A percentile compares a stretch with the other conserved stretches of the same genome.
Evolutionary conservation across 352 stramenopile species (phyloP).

Genomic region (Blastocystis sp.): DNA sequence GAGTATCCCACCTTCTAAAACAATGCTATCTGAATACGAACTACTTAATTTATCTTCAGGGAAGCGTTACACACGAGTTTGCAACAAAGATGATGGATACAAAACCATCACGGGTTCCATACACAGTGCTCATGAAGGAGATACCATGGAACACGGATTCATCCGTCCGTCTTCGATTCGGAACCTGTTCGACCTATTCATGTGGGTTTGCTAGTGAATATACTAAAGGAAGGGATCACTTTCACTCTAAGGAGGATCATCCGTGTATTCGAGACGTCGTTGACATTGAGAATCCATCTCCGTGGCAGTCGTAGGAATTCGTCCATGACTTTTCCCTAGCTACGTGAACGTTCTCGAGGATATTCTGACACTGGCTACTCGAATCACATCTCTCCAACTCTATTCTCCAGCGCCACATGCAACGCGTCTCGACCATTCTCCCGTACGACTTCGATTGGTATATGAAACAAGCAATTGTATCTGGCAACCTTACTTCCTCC

Average conservation of each 20-base stretch:
- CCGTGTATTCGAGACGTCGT: not conserved
- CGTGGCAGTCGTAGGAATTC: not conserved
- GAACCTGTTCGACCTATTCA: constrained; percentile 19
- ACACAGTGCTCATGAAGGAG: not conserved
- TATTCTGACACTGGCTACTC: constrained; percentile 1
- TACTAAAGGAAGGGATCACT: constrained; percentile 1
- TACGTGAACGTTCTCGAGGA: constrained; percentile 25
- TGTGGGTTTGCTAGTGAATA: not conserved
- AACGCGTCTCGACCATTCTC: not conserved
- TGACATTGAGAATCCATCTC: not conserved
- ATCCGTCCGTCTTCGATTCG: not conserved
- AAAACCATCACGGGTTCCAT: not conserved
- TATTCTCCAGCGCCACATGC: not conserved
- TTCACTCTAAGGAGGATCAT: not conserved
- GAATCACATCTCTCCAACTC: constrained; percentile 9
- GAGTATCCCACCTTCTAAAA: not conserved
- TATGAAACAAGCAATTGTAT: constrained; percentile 14
- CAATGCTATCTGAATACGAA: constrained; percentile 49
- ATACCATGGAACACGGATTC: not conserved
- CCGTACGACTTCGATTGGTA: not conserved
- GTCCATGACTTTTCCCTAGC: not conserved
- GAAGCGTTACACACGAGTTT: constrained; percentile 17
- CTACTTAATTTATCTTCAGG: constrained; percentile 7
- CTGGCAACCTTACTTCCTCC: not conserved
- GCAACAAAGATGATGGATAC: not conserved